Conservation (phyloP, 2,329 filamentous ascomycete species). For the Didymella exigua region DNA sequence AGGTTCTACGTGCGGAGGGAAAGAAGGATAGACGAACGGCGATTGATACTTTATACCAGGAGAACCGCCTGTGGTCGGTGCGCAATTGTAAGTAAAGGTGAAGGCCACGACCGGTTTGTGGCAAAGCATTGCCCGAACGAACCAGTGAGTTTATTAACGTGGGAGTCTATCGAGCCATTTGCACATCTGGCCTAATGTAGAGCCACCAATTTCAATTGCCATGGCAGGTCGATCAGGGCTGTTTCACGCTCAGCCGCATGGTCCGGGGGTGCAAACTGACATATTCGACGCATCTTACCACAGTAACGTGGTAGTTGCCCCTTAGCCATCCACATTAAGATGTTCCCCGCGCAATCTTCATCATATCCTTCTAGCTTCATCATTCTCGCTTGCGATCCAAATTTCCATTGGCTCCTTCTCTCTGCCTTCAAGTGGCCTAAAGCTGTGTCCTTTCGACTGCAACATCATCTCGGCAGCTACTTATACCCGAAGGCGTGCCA, state of each 20-base stretch:
- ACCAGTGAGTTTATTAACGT: too few species aligned
- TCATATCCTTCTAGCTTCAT: conserved; percentile 33
- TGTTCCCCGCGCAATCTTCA: neutral
- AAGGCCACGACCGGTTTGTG: neutral
- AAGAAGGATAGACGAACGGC: neutral
- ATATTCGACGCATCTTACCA: too few species aligned
- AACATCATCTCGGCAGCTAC: conserved; percentile 28
- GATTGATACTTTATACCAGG: neutral
- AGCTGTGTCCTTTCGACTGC: neutral
- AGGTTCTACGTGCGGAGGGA: neutral
- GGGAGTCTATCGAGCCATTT: too few species aligned
- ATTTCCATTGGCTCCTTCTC: conserved; percentile 16
- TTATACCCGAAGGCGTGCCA: conserved; percentile 34
- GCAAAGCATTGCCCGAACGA: too few species aligned
- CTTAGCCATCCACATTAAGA: neutral
- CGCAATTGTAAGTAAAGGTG: neutral
- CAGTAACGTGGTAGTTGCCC: neutral
- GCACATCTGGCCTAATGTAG: too few species aligned
- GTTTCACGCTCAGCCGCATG: too few species aligned
- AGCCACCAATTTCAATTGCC: too few species aligned
- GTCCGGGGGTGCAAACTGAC: too few species aligned
- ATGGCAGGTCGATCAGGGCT: too few species aligned
- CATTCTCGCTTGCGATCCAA: conserved; percentile 32
- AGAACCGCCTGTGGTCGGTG: neutral
- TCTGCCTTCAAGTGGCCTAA: conserved; percentile 8